These are phyloP conservation scores for Bruguiera parviflora DNA, from an alignment of 345 rosid genomes.

Conservation along the genomic window DNA sequence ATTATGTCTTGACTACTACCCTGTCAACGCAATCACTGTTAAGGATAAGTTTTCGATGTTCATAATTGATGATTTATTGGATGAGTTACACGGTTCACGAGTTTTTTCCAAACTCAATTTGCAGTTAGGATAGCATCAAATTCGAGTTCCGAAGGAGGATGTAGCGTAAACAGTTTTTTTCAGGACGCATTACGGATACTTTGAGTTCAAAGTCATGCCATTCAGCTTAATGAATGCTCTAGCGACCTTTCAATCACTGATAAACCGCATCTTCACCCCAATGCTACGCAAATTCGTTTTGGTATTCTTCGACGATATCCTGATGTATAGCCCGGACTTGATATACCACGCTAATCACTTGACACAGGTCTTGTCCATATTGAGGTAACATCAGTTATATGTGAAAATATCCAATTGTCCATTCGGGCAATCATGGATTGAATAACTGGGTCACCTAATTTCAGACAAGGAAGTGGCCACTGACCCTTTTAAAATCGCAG, in stretches of 20 bases:
- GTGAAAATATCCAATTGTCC: not conserved
- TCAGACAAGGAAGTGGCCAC: not conserved
- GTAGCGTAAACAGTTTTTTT: not conserved
- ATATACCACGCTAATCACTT: not conserved
- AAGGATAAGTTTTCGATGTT: not conserved
- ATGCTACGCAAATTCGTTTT: not conserved
- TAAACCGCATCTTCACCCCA: not conserved
- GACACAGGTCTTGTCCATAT: not conserved
- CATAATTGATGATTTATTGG: not conserved
- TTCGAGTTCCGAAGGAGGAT: not conserved
- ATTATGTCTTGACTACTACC: not conserved
- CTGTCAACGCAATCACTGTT: not conserved
- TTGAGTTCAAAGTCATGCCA: not conserved
- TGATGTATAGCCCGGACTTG: not conserved
- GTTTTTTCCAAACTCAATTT: not conserved
- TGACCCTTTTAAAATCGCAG: not conserved
- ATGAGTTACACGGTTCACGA: not conserved
- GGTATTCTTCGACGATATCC: not conserved
- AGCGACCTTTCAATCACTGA: not conserved
- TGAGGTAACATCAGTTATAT: not conserved
- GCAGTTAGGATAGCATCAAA: not conserved
- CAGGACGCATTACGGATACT: not conserved
- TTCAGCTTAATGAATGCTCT: not conserved
- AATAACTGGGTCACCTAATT: not conserved
- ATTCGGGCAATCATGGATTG: not conserved